Conservation (phyloP, 768 basidiomycete species). For the Phanerodontia chrysosporium region DNA sequence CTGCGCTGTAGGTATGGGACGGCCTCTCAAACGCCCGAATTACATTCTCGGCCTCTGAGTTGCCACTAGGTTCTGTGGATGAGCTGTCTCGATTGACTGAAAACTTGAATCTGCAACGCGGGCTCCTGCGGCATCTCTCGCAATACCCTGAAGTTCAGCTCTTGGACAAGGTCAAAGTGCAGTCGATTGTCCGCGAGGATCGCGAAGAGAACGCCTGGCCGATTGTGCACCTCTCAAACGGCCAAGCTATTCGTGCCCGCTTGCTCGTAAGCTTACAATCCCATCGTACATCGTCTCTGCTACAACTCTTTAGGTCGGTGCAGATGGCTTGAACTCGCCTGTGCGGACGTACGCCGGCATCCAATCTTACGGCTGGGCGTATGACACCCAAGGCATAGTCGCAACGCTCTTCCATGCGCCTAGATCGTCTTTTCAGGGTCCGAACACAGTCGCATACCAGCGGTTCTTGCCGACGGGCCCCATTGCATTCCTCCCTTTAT, state of each 20-base stretch:
- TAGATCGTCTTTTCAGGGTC: constrained; percentile 53
- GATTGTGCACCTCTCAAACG: constrained; percentile 67
- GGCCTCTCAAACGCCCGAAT: constrained; percentile 80
- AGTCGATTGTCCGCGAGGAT: constrained; percentile 55
- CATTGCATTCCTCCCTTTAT: constrained; percentile 90
- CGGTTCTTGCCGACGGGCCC: constrained; percentile 94
- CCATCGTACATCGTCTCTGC: not conserved
- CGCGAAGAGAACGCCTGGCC: constrained; percentile 68
- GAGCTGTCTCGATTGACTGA: constrained; percentile 87
- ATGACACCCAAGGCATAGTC: constrained; percentile 86
- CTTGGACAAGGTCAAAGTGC: constrained; percentile 71
- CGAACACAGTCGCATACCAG: constrained; percentile 85
- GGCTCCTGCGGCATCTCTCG: constrained; percentile 63
- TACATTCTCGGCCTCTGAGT: constrained; percentile 56
- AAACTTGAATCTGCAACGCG: constrained; percentile 90
- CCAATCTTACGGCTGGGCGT: constrained; percentile 86
- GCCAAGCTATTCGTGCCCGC: constrained; percentile 60
- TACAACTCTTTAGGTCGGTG: constrained; percentile 63
- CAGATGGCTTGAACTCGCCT: constrained; percentile 93
- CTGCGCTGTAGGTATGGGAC: constrained; percentile 74
- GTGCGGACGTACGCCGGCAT: constrained; percentile 86
- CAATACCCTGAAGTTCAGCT: constrained; percentile 51
- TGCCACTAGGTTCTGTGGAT: constrained; percentile 28
- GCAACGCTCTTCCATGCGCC: constrained; percentile 79
- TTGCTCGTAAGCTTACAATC: constrained; percentile 54